Percentiles rank a stretch among this genome's conserved stretches.
Evolutionary conservation across 2,329 filamentous ascomycete genomes (phyloP).

Genomic region (Triangularia verruculosa): DNA sequence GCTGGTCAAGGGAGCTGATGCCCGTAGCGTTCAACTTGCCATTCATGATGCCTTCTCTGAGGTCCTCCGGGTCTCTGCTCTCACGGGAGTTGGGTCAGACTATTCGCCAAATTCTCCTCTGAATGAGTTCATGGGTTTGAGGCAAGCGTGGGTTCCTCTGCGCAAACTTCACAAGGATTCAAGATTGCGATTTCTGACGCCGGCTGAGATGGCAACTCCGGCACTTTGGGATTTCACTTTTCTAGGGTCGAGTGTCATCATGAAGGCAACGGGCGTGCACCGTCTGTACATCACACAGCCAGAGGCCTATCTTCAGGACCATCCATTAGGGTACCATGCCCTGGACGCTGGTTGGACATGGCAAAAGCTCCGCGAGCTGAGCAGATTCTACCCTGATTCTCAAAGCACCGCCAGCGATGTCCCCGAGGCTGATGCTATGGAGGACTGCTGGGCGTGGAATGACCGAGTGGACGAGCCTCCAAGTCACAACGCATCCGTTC

Average conservation of each 20-base stretch:
- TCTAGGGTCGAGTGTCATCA: constrained; percentile 66
- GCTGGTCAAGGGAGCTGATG: constrained; percentile 59
- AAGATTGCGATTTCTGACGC: constrained; percentile 66
- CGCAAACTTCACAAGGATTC: constrained; percentile 74
- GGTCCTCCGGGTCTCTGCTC: constrained; percentile 47
- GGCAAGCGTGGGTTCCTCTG: constrained; percentile 69
- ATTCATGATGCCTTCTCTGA: constrained; percentile 61
- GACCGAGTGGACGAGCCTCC: constrained; percentile 59
- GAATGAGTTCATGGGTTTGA: constrained; percentile 56
- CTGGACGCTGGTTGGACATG: constrained; percentile 64
- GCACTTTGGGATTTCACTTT: constrained; percentile 70
- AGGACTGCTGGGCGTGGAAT: constrained; percentile 67
- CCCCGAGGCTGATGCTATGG: constrained; percentile 59
- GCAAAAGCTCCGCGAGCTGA: constrained; percentile 64
- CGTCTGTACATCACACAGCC: constrained; percentile 74
- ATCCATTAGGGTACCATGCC: constrained; percentile 37
- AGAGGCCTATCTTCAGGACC: constrained; percentile 69
- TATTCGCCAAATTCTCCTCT: constrained; percentile 34
- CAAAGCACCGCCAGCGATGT: constrained; percentile 43
- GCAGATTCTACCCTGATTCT: constrained; percentile 51
- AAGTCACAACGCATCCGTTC: constrained; percentile 41
- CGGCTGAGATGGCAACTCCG: constrained; percentile 70
- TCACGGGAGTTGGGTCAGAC: constrained; percentile 10
- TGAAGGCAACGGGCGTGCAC: constrained; percentile 63
- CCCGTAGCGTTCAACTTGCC: constrained; percentile 64